Base-by-base conservation (phyloP, 2,329 filamentous ascomycete species). In the Madurella fahalii region DNA sequence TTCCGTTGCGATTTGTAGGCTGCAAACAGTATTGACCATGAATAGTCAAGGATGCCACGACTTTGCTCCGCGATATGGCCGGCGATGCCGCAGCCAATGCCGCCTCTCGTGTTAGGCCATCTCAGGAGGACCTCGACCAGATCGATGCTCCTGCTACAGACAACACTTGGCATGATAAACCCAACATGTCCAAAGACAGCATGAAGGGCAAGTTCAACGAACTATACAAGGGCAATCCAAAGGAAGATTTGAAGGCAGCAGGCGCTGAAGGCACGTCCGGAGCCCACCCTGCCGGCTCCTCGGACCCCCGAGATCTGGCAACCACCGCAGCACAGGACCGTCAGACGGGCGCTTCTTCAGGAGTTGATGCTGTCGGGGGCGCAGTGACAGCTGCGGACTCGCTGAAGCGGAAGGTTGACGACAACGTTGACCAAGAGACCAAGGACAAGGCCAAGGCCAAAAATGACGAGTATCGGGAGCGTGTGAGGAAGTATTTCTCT, bases 131-230 rank as follows among this genome's bases (percentile, higher is more conserved):
- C 58, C 79, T 97, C 17, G 69, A 75, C 9, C 85, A 91, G 65
- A 84, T 97, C 34, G 93, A 97, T 63, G 69, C 77, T n/a, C 84
- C 94, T 2, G 94, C 94, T 2, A 83, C 88, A 16, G 92, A 96
- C 66, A 94, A 97, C 73, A 88, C 86, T 15, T 99, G 94, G 94
- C 90, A 96, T 65, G 91, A 96, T 54, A 81, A 83, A 42, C 92
- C 92, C 2, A 79, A 94, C 59, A 67, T 95, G 47, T 87, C 84
- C 60, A 86, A 82, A 69, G 82, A 85, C 1, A 83, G 80, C 53
- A 59, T 94, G 53, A 89, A 84, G 74, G 77, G 82, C 16, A 86
- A 91, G 68, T 68, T 87, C 15, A 85, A 87, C 69, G 77, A 77
- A 16, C 67, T 82, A 54, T 84, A 86, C 71, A 77, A 79, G 61